Base-by-base conservation (phyloP, 768 basidiomycete species). In the Brasilioporus rufonigricans region DNA sequence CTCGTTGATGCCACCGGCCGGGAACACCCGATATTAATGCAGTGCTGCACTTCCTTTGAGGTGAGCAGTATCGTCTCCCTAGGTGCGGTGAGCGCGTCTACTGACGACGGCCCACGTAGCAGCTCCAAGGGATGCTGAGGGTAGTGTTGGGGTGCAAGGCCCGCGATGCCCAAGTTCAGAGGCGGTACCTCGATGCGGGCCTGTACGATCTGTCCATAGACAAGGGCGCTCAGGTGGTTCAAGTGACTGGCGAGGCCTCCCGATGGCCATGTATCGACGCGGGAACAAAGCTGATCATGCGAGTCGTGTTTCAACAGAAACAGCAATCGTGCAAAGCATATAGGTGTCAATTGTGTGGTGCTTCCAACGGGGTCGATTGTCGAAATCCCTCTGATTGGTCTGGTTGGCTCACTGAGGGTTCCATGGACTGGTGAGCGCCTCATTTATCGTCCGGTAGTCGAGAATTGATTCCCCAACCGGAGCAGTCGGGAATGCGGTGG, bases 1-100 rank as follows among this genome's bases (percentile, higher is more conserved):
- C 58, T 70, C 33, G 26, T 67, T 29, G 68, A 68, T 26, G 65
- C 60, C 1, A 67, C 67, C 8, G 68, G 65, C 44, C 56, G 68
- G 19, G 51, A 60, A 23, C 66, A 67, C 39, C 63, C 60, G 24
- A 65, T 67, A 56, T 39, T 48, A 21, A 53, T 70, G 60, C 57
- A 70, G 19, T 58, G 57, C 41, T 67, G 66, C 38, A 36, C 60
- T 3, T 67, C 62, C 33, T 67, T 68, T 6, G 60, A 70, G 60
- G 66, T 65, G 38, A 32, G 57, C 39, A 1, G 24, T 39, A 26
- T 18, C 1, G 18, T 24, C 12, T 29, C 7, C n/a, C n/a, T 1
- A 24, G 7, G 18, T 38, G 38, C 8, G 14, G 4, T 2, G 13
- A 9, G 13, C 11, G 1, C 23, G 26, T 36, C 27, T 33, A 14